These are phyloP conservation scores for Populus tremula DNA, from an alignment of 345 rosid species.

Conservation along the genomic window DNA sequence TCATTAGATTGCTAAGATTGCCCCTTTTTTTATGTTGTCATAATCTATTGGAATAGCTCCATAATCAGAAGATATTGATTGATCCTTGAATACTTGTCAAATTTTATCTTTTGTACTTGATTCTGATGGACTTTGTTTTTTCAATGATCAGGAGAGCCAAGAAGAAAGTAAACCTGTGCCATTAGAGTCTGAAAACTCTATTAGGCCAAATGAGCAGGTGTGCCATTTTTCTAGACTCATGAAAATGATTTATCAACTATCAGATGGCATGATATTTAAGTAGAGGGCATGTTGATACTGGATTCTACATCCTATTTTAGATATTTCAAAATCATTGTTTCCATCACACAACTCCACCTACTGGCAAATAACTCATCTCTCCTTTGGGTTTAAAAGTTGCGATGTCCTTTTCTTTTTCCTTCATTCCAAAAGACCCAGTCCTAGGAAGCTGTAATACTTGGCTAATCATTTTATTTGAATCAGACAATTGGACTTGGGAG, in stretches of 20 bases:
- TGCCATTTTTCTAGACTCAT: not conserved
- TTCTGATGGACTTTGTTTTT: slow-evolving; percentile 10
- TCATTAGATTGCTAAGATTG: slow-evolving; percentile 3
- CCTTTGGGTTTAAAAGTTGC: not conserved
- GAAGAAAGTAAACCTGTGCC: slow-evolving; percentile 37
- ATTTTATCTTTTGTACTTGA: slow-evolving; percentile 5
- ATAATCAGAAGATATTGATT: not conserved
- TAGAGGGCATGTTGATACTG: not conserved
- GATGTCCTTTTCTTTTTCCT: not conserved
- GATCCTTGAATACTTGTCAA: not conserved
- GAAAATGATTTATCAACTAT: not conserved
- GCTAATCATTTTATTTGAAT: not conserved
- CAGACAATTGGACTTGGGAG: not conserved
- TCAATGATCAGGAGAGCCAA: slow-evolving; percentile 40
- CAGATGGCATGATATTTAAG: not conserved
- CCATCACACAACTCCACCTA: not conserved
- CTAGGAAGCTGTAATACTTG: not conserved
- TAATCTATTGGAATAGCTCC: not conserved
- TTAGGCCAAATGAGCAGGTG: slow-evolving; percentile 39
- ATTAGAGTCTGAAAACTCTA: slow-evolving; percentile 21
- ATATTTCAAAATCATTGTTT: not conserved
- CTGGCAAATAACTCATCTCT: not conserved
- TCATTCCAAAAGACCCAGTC: not conserved
- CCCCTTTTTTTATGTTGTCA: not conserved
- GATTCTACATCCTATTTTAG: not conserved